Base-by-base conservation (phyloP, 305 asterid genomes). In the Rubia tinctorum region DNA sequence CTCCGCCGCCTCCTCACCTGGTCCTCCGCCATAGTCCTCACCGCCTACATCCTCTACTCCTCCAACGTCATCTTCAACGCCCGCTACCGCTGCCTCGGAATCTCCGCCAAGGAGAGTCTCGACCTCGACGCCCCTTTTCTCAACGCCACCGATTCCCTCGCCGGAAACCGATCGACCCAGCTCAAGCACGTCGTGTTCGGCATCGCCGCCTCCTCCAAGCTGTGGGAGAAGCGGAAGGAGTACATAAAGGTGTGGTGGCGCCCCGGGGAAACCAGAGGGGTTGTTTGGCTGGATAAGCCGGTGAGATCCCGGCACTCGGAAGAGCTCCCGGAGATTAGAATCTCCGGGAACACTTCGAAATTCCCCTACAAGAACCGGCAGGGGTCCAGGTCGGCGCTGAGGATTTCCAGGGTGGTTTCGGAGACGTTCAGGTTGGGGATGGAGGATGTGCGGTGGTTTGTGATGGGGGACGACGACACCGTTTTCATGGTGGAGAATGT, bases 391-490 rank as follows among this genome's bases (percentile, higher is more conserved):
- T 86, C 96, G 8, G 98, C 99, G 0, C 62, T 94, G 80, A 78
- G 99, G 85, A 90, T 94, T 37, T 94, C 99, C 5, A 83, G 98
- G 84, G 91, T 92, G 58, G 93, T 94, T 2, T 90, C 97, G 0
- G 99, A 94, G 85, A 92, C 96, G 0, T 73, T 92, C 18, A 87
- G 97, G 81, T 15, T 90, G 37, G 97, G 93, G 62, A 51, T 88
- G 88, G 51, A 83, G 63, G 90, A 87, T 68, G 97, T 89, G 76
- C 82, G 90, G 88, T 94, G 99, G 97, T 89, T 94, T 69, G 95
- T 92, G 47, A 89, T 94, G 97, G 98, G 97, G 20, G 98, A 94
- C 61, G 99, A 92, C 63, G 99, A 94, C 84, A 94, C 98, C 0
- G 90, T 94, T 7, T 94, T 92, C 68, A 7, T 92, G 6, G 90